A percentile compares a stretch with the other conserved stretches of the same genome.
These are phyloP conservation scores for Pseudocercospora fuligena DNA, from an alignment of 2,329 filamentous ascomycete species.

Conservation along the genomic window DNA sequence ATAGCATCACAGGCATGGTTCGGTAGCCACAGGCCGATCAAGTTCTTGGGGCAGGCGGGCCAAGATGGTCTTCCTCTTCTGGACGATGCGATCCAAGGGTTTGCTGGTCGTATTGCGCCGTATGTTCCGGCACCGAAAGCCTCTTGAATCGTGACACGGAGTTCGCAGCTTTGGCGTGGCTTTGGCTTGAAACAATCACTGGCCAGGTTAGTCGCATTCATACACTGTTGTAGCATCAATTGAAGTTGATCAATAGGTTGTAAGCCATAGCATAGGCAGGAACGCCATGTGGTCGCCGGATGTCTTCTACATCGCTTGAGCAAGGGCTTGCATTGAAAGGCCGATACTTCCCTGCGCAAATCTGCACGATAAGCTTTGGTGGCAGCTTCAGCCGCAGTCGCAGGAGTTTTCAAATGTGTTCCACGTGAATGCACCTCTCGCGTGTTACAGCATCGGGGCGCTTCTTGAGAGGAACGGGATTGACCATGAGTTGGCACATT, in stretches of 20 bases:
- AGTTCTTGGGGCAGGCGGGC: background rate
- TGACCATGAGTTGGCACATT: background rate
- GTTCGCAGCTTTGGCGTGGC: background rate
- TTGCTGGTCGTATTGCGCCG: background rate
- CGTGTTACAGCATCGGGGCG: background rate
- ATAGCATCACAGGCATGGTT: conserved; percentile 2
- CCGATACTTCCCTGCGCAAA: background rate
- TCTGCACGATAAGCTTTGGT: background rate
- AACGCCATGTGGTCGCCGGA: background rate
- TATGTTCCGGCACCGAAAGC: background rate
- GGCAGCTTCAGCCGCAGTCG: background rate
- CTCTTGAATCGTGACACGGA: background rate
- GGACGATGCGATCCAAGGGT: background rate
- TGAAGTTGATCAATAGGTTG: background rate
- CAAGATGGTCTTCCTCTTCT: background rate
- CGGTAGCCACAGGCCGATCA: conserved; percentile 12
- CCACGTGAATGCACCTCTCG: background rate
- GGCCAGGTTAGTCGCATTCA: background rate
- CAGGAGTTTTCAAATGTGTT: background rate
- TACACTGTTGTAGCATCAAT: background rate
- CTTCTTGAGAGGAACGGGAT: background rate
- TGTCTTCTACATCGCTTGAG: background rate
- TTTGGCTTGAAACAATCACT: background rate
- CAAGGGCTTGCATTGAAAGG: background rate
- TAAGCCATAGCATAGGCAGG: background rate